Percentiles rank a stretch among this genome's conserved stretches.
Conservation (phyloP, 2,329 filamentous ascomycete species). For the Venturia effusa region DNA sequence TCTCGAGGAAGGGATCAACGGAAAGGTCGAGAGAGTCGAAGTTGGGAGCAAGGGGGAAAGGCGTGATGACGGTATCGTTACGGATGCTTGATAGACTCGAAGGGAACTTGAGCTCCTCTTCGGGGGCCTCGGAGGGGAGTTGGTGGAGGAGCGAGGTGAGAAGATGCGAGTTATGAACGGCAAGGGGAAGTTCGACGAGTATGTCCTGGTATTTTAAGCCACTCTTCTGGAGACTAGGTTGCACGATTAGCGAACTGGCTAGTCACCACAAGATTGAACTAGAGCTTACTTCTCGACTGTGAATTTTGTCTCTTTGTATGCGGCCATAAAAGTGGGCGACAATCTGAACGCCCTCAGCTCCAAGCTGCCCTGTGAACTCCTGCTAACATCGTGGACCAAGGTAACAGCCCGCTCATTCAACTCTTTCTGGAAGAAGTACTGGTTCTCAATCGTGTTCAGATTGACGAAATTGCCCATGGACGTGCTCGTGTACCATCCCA, state of each 20-base stretch:
- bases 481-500: conserved; percentile 97
- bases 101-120: conserved; percentile 62
- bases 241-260: conserved; percentile 16
- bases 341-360: conserved; percentile 87
- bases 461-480: conserved; percentile 99
- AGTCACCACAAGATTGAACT: neutral
- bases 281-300: conserved; percentile 74
- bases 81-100: conserved; percentile 68
- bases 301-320: conserved; percentile 96
- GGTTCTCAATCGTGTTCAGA: conserved; percentile 91
- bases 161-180: conserved; percentile 93
- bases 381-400: conserved; percentile 88
- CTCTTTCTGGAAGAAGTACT: conserved; percentile 93
- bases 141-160: conserved; percentile 93
- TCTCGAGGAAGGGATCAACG: conserved; percentile 96
- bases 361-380: conserved; percentile 83
- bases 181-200: conserved; percentile 77
- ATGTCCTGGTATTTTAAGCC: conserved; percentile 92
- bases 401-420: conserved; percentile 73
- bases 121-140: conserved; percentile 57
- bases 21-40: conserved; percentile 82
- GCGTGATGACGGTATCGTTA: conserved; percentile 47
- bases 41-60: conserved; percentile 68
- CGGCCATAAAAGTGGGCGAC: conserved; percentile 75
- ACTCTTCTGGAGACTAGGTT: conserved; percentile 74